Evolutionary conservation across 345 rosid species (phyloP).

Genomic region (Pistacia vera): DNA sequence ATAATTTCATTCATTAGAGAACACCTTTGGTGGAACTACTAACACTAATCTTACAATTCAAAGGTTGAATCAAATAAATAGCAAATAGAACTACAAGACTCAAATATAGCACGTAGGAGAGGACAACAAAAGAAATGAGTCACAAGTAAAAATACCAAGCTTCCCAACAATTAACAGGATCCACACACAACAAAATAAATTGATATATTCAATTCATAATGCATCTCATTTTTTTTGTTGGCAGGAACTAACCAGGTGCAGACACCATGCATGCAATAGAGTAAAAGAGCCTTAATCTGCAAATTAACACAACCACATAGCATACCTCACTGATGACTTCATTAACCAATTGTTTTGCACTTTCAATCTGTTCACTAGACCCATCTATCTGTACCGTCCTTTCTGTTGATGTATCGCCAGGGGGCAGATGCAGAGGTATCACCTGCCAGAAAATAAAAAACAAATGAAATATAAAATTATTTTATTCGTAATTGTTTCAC

Average conservation of each 20-base stretch:
- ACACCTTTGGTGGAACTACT: background rate
- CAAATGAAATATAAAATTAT: background rate
- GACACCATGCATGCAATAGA: background rate
- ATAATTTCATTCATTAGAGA: background rate
- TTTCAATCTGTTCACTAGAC: conserved; percentile 82
- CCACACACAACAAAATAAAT: background rate
- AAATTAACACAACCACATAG: conserved; percentile 32
- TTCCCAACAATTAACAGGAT: background rate
- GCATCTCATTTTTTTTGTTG: background rate
- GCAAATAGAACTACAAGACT: background rate
- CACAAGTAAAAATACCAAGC: background rate
- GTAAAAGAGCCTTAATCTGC: conserved; percentile 22
- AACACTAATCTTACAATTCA: background rate
- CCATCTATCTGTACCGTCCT: conserved; percentile 93
- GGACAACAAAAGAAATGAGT: background rate
- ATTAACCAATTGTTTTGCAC: conserved; percentile 84
- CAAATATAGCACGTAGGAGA: background rate
- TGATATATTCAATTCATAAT: background rate
- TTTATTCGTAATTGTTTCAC: background rate
- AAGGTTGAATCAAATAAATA: background rate
- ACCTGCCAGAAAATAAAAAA: conserved; percentile 48
- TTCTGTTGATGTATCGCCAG: conserved; percentile 82
- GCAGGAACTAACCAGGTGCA: background rate
- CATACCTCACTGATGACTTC: conserved; percentile 99
- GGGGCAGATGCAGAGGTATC: conserved; percentile 94